phyloP scores from a whole-genome alignment of 2,329 filamentous ascomycete species.

The Septoria linicola region DNA sequence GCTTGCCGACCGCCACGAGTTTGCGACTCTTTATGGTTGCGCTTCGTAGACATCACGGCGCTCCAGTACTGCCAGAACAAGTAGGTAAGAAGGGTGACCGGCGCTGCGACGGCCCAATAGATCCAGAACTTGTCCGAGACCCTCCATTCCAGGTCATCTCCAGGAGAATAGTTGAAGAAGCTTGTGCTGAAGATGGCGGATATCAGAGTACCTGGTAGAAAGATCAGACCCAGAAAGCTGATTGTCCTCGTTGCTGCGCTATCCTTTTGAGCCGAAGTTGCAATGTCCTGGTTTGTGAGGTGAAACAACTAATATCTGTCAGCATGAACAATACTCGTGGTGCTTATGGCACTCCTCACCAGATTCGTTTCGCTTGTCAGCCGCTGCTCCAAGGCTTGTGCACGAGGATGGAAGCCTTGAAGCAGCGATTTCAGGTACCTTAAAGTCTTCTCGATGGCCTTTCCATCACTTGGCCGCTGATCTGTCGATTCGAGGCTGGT shows the following conservation, averaged over 20 bases:
- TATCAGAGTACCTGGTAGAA: constrained; percentile 5
- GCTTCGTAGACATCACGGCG: no score
- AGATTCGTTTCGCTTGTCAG: constrained; percentile 11
- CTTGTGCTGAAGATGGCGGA: constrained; percentile 14
- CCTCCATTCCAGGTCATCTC: neutral
- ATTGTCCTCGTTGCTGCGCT: constrained; percentile 14
- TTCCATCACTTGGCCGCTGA: neutral
- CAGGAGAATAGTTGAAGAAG: constrained; percentile 7
- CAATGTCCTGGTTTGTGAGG: constrained; percentile 7
- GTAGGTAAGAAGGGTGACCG: neutral
- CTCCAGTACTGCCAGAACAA: constrained; percentile 1
- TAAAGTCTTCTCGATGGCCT: neutral
- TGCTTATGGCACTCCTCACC: neutral
- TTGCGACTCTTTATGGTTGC: no score
- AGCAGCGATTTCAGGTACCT: constrained; percentile 6
- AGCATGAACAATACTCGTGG: neutral
- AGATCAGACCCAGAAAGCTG: constrained; percentile 4
- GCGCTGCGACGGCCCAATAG: neutral
- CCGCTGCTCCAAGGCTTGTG: constrained; percentile 1
- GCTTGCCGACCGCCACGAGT: no score
- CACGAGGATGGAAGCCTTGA: constrained; percentile 6
- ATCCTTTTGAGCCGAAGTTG: constrained; percentile 2
- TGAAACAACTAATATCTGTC: constrained; percentile 1
- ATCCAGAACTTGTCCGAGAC: constrained; percentile 9
- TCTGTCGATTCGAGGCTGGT: neutral